phyloP scores from a whole-genome alignment of 495 filamentous ascomycete genomes.

The Hypomontagnella submonticulosa region DNA sequence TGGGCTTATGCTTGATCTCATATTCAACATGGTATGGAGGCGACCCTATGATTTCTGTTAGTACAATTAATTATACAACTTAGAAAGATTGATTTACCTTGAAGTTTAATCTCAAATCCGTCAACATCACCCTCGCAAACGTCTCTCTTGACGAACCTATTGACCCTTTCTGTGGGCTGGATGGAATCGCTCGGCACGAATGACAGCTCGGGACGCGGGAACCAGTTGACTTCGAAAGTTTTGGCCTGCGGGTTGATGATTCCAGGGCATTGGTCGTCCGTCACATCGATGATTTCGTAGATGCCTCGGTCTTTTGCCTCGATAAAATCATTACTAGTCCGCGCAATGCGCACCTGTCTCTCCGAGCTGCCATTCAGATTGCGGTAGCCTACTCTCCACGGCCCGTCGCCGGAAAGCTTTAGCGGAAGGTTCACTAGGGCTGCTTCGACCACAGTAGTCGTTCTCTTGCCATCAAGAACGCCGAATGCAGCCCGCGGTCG shows the following conservation, averaged over 20 bases:
- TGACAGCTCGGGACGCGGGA: constrained; percentile 77
- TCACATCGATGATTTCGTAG: constrained; percentile 81
- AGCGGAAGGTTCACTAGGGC: constrained; percentile 78
- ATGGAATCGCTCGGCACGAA: constrained; percentile 71
- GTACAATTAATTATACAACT: constrained; percentile 1
- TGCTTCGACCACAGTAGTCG: constrained; percentile 77
- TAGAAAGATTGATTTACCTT: constrained; percentile 62
- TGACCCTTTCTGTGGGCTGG: constrained; percentile 51
- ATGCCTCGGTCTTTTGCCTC: constrained; percentile 71
- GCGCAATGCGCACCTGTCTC: constrained; percentile 62
- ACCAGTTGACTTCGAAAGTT: constrained; percentile 83
- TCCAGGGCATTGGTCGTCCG: constrained; percentile 82
- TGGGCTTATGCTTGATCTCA: constrained; percentile 73
- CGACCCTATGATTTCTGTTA: constrained; percentile 58
- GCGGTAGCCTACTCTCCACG: constrained; percentile 82
- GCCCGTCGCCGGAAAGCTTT: constrained; percentile 81
- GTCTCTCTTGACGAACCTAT: constrained; percentile 73
- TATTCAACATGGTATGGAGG: constrained; percentile 89
- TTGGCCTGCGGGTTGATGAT: constrained; percentile 76
- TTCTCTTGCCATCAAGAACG: constrained; percentile 78
- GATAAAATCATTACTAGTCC: constrained; percentile 75
- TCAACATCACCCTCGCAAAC: constrained; percentile 96
- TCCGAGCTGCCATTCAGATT: constrained; percentile 66
- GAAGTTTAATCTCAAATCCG: constrained; percentile 79
- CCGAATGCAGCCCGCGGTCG: constrained; percentile 87